These are phyloP conservation scores for Orbilia quercus DNA, from an alignment of 2,329 filamentous ascomycete species.

Conservation along the genomic window DNA sequence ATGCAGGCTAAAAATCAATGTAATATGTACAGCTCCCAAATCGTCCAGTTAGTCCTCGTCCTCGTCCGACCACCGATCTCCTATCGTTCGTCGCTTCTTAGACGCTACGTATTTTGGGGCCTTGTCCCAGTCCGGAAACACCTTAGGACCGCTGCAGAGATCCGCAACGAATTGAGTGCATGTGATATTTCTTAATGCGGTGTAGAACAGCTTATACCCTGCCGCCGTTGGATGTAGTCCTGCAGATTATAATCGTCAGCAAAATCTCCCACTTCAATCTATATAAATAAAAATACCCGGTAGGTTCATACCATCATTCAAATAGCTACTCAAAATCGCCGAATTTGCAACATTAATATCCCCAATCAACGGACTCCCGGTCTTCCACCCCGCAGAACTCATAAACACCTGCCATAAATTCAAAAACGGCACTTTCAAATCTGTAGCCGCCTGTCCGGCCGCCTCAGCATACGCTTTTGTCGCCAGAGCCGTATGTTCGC, in stretches of 20 bases:
- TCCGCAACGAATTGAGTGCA: constrained; percentile 5
- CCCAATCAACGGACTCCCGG: constrained; percentile 68
- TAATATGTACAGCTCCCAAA: not conserved
- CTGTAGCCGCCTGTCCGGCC: constrained; percentile 71
- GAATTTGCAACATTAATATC: constrained; percentile 70
- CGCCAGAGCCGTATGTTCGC: constrained; percentile 70
- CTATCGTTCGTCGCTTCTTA: not conserved
- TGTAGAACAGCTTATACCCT: constrained; percentile 12
- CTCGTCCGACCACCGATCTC: not conserved
- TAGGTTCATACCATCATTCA: constrained; percentile 68
- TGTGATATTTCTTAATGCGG: constrained; percentile 6
- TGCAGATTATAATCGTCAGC: not conserved
- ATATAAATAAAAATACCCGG: too few relatives aligned
- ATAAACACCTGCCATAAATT: constrained; percentile 85
- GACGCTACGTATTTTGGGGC: not conserved
- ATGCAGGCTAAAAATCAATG: not conserved
- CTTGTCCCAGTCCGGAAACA: constrained; percentile 12
- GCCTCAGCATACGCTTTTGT: constrained; percentile 75
- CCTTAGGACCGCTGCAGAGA: constrained; percentile 4
- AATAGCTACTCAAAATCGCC: constrained; percentile 67
- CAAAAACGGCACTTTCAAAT: constrained; percentile 71
- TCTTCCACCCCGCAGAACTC: constrained; percentile 70
- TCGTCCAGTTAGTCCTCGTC: not conserved
- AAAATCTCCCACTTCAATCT: not conserved
- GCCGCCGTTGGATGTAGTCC: constrained; percentile 15